Conservation (phyloP, 495 filamentous ascomycete genomes). For the Annulohypoxylon moriforme region DNA sequence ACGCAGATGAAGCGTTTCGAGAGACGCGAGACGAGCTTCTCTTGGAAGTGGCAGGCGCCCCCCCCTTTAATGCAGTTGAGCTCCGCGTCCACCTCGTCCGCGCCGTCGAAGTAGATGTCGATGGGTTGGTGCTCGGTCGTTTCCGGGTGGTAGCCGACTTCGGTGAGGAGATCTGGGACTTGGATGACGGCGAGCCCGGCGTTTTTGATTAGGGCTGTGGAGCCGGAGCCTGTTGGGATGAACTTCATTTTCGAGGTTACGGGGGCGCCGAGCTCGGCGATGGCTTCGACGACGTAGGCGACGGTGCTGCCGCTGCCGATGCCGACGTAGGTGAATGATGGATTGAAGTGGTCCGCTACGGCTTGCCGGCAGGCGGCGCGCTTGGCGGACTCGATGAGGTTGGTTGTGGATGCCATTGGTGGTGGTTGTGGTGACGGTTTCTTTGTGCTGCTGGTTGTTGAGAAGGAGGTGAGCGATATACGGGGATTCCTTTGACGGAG, state of each 20-base stretch:
- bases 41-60: slow-evolving; percentile 95
- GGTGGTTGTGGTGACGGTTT: neutral
- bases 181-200: slow-evolving; percentile 80
- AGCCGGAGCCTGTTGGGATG: slow-evolving; percentile 92
- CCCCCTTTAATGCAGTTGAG: slow-evolving; percentile 98
- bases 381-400: slow-evolving; percentile 83
- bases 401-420: slow-evolving; percentile 36
- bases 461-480: slow-evolving; percentile 27
- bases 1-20: slow-evolving; percentile 93
- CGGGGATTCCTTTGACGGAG: neutral
- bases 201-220: slow-evolving; percentile 79
- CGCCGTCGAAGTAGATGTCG: slow-evolving; percentile 93
- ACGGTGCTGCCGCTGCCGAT: slow-evolving; percentile 96
- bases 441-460: slow-evolving; percentile 4
- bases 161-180: slow-evolving; percentile 61
- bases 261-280: slow-evolving; percentile 73
- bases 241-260: slow-evolving; percentile 76
- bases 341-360: slow-evolving; percentile 84
- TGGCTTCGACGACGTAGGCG: slow-evolving; percentile 94
- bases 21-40: slow-evolving; percentile 90
- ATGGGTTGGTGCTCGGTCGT: slow-evolving; percentile 55
- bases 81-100: slow-evolving; percentile 95
- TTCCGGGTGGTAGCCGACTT: slow-evolving; percentile 40
- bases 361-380: slow-evolving; percentile 83
- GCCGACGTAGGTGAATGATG: slow-evolving; percentile 78